Conservation (phyloP, 2,329 filamentous ascomycete genomes). For the Rhynchosporium secalis region DNA sequence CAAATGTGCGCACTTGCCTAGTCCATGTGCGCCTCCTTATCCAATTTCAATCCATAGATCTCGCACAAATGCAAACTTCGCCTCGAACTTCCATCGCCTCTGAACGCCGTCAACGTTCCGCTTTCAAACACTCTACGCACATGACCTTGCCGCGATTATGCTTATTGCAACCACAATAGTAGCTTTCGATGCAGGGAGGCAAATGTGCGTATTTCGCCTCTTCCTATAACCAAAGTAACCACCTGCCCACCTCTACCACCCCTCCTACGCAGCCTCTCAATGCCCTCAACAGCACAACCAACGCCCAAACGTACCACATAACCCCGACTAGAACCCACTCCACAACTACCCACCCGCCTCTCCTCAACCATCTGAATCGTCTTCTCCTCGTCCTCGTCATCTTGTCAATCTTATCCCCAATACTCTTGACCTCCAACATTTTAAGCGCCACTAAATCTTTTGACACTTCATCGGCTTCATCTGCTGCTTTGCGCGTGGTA, state of each 20-base stretch:
- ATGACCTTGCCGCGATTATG: neutral
- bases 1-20: neutral
- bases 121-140: neutral
- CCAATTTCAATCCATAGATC: neutral
- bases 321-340: slow-evolving; percentile 87
- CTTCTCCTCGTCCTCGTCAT: slow-evolving; percentile 69
- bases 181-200: neutral
- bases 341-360: slow-evolving; percentile 76
- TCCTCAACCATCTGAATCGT: slow-evolving; percentile 70
- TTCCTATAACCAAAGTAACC: slow-evolving; percentile 73
- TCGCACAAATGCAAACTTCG: slow-evolving; percentile 8
- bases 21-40: neutral
- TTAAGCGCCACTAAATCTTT: slow-evolving; percentile 75
- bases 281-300: slow-evolving; percentile 62
- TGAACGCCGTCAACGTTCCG: no score
- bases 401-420: slow-evolving; percentile 76
- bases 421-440: slow-evolving; percentile 76
- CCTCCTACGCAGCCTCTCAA: slow-evolving; percentile 52
- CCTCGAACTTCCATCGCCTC: no score
- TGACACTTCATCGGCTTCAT: slow-evolving; percentile 77
- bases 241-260: slow-evolving; percentile 61
- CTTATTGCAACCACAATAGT: neutral
- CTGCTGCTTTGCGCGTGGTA: slow-evolving; percentile 66
- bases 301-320: slow-evolving; percentile 94
- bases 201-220: neutral